Percentiles rank a stretch among this genome's conserved stretches.
phyloP scores from a whole-genome alignment of 2,329 filamentous ascomycete genomes.

The Colletotrichum nymphaeae region DNA sequence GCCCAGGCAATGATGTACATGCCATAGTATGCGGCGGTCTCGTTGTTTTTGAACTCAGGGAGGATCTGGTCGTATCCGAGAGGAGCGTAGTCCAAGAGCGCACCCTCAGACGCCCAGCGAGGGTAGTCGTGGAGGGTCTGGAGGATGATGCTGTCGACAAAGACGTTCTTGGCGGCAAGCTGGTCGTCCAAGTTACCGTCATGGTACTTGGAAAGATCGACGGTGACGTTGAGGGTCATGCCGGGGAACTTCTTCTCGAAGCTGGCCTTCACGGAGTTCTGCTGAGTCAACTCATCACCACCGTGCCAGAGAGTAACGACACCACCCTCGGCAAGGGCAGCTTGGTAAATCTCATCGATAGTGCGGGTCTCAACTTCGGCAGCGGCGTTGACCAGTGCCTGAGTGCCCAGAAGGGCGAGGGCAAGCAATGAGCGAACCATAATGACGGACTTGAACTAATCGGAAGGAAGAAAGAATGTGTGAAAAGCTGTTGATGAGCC shows the following conservation, averaged over 20 bases:
- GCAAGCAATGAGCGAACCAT: conserved; percentile 26
- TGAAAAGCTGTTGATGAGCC: not conserved
- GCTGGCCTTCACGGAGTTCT: conserved; percentile 50
- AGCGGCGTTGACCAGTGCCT: conserved; percentile 28
- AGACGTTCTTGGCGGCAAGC: conserved; percentile 49
- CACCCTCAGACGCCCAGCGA: conserved; percentile 60
- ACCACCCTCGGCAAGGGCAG: conserved; percentile 59
- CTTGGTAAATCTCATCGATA: conserved; percentile 61
- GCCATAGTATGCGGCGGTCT: conserved; percentile 54
- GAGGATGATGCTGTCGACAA: conserved; percentile 58
- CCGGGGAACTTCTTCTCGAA: conserved; percentile 61
- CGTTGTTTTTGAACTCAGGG: conserved; percentile 52
- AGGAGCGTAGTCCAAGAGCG: conserved; percentile 61
- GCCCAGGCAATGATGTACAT: conserved; percentile 51
- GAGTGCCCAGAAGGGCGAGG: conserved; percentile 20
- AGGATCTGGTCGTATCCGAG: conserved; percentile 56
- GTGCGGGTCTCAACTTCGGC: conserved; percentile 55
- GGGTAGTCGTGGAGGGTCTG: conserved; percentile 65
- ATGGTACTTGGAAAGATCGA: conserved; percentile 68
- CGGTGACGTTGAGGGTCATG: conserved; percentile 63
- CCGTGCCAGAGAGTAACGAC: conserved; percentile 60
- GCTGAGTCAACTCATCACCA: conserved; percentile 57
- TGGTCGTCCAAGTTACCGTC: conserved; percentile 59
- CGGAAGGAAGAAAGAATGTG: not conserved
- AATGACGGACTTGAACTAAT: not conserved